Evolutionary conservation across 306 rosid species (phyloP).

Genomic region (Senna siamea): DNA sequence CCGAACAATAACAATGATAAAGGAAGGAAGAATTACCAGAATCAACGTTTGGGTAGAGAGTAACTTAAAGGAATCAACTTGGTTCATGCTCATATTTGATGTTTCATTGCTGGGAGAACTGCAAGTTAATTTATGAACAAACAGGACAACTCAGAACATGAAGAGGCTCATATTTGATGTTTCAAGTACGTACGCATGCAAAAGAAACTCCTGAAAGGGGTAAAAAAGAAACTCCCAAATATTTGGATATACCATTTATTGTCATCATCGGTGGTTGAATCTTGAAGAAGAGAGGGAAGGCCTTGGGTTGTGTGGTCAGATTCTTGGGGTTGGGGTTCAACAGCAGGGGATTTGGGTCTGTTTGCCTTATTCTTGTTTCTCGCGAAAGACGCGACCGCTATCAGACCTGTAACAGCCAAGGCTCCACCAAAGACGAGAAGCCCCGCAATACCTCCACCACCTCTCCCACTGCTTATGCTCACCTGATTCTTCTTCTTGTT

Average conservation of each 20-base stretch:
- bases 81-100: neutral
- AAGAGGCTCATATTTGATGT: neutral
- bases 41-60: conserved; percentile 28
- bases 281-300: no score
- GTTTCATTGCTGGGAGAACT: neutral
- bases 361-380: conserved; percentile 26
- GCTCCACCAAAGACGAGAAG: conserved; percentile 49
- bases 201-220: neutral
- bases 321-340: conserved; percentile 8
- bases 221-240: no score
- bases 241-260: no score
- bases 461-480: neutral
- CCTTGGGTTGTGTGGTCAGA: conserved; percentile 13
- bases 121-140: neutral
- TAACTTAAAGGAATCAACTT: conserved; percentile 29
- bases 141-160: neutral
- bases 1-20: neutral
- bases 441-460: conserved; percentile 36
- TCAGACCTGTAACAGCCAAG: conserved; percentile 40
- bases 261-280: no score
- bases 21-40: conserved; percentile 36
- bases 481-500: conserved; percentile 7
- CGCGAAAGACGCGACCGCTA: conserved; percentile 34
- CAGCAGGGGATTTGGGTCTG: neutral
- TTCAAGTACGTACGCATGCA: conserved; percentile 3